These are phyloP conservation scores for Fusarium napiforme DNA, from an alignment of 2,329 filamentous ascomycete species.

Conservation along the genomic window DNA sequence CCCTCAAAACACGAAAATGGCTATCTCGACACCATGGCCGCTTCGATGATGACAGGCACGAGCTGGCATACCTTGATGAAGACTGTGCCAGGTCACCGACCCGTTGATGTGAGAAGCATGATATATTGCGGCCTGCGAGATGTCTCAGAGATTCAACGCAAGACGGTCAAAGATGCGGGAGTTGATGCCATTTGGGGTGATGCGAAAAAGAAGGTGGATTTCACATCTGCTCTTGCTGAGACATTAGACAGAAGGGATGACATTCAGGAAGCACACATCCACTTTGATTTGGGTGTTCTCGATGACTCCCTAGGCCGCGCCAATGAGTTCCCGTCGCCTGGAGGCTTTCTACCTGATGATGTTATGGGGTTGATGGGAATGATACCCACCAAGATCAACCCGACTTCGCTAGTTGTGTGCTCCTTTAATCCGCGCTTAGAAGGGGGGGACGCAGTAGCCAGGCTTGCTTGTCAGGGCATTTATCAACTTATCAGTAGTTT, in stretches of 20 bases:
- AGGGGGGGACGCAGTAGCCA: neutral
- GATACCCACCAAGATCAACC: neutral
- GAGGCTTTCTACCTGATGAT: neutral
- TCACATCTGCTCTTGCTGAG: neutral
- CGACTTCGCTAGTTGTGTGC: neutral
- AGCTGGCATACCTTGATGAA: neutral
- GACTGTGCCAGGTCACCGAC: neutral
- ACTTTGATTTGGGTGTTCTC: neutral
- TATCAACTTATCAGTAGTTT: neutral
- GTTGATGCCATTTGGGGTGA: neutral
- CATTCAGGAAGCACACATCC: neutral
- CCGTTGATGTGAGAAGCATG: neutral
- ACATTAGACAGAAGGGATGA: neutral
- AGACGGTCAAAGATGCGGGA: neutral
- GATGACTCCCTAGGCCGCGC: neutral
- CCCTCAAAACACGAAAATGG: neutral
- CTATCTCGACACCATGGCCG: neutral
- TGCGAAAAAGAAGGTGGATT: neutral
- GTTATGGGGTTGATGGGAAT: neutral
- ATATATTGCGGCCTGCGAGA: neutral
- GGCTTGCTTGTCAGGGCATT: neutral
- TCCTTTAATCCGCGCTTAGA: neutral
- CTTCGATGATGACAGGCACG: neutral
- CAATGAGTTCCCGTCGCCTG: neutral
- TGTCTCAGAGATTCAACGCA: neutral